Base-by-base conservation (phyloP, 208 protist species). In the Trypanosoma theileri region DNA sequence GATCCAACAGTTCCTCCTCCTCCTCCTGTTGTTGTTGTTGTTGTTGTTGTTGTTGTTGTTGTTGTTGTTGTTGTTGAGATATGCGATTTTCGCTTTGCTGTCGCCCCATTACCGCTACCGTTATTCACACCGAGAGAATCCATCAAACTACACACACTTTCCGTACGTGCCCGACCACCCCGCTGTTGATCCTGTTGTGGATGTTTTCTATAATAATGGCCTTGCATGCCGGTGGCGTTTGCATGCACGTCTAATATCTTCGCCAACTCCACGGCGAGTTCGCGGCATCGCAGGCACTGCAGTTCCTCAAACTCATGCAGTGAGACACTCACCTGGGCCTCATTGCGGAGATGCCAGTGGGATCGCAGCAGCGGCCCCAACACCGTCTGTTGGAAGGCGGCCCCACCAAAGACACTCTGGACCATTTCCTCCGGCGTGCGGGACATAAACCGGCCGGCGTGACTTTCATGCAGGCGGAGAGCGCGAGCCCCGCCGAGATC, bases 371-470 rank as follows among this genome's bases (percentile, higher is more conserved):
- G 63, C 61, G 89, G 76, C 4, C 90, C 90, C 26, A 92, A 42
- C 9, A 95, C 54, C 19, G 77, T 51, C 7, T 81, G 78, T 4
- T 79, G 76, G 53, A 95, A 95, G 12, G 62, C 75, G 64, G 89
- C 80, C 1, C 90, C 90, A 50, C 90, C 90, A 74, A 92, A 95
- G 41, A 95, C 73, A 66, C 80, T 80, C 71, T 95, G 90, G 64
- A 95, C 76, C 59, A 95, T 88, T 67, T 93, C 81, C 69, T 86
- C 87, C 24, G 90, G 87, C 0, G 86, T 93, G 56, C 85, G 83
- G 8, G 85, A 82, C 73, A 92, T 73, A 52, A 92, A 91, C 12
- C 61, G 73, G 57, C 87, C 87, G 61, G 82, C 82, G 71, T 88
- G 81, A 40, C 72, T 85, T 63, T 92, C 87, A 60, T 92, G 80